phyloP scores from a whole-genome alignment of 108 stramenopile genomes.

The Heterococcus sp. region DNA sequence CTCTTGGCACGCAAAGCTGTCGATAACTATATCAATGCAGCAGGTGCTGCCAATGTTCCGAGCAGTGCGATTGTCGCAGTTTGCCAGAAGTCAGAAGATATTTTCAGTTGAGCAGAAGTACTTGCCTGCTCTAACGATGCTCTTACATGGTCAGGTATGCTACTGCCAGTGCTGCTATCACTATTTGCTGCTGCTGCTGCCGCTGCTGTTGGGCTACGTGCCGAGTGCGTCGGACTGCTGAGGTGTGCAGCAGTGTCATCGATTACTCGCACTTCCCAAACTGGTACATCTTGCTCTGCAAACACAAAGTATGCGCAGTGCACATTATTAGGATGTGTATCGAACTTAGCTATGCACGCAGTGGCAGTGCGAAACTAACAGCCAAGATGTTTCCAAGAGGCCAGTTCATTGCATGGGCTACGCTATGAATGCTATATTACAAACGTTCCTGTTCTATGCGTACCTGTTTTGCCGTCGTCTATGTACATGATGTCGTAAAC shows the following conservation, averaged over 20 bases:
- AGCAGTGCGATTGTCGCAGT: no score
- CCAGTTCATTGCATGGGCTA: not conserved
- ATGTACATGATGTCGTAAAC: slow-evolving; percentile 25
- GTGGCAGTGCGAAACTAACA: not conserved
- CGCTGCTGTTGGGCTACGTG: not conserved
- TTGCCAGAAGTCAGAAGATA: no score
- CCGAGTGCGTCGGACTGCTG: not conserved
- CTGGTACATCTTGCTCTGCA: not conserved
- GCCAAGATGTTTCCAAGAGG: no score
- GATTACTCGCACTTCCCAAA: not conserved
- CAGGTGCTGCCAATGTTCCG: no score
- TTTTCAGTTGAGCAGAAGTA: no score
- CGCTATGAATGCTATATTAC: not conserved
- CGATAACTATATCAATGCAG: no score
- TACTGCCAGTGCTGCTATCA: not conserved
- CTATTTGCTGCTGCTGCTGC: not conserved
- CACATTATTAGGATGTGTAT: not conserved
- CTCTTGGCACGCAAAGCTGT: no score
- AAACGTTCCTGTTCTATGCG: no score
- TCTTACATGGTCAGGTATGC: no score
- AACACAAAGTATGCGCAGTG: not conserved
- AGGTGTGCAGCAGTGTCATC: not conserved
- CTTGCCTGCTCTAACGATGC: no score
- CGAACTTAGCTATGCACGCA: not conserved
- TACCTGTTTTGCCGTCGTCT: slow-evolving; percentile 22